Conservation (phyloP, 495 filamentous ascomycete genomes). For the Neurospora sp. region DNA sequence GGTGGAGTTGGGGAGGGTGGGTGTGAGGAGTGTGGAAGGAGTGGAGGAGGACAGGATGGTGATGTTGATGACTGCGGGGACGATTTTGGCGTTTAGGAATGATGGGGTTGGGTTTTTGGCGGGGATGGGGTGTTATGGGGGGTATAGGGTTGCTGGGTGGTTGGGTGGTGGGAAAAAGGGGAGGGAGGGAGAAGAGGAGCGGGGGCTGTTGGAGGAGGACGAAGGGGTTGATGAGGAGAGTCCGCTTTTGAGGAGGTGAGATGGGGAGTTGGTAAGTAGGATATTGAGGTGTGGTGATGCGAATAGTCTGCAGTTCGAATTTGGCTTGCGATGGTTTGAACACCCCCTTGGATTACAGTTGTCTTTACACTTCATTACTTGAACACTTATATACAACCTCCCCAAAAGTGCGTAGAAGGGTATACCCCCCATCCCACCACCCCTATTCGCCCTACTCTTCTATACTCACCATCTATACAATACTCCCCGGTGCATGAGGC, state of each 20-base stretch:
- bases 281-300: background rate
- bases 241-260: conserved; percentile 12
- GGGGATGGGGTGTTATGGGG: conserved; percentile 50
- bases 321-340: background rate
- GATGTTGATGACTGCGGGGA: conserved; percentile 77
- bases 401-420: too few relatives aligned
- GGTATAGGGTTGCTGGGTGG: background rate
- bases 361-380: background rate
- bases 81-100: conserved; percentile 77
- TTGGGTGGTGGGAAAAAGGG: background rate
- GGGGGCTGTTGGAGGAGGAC: background rate
- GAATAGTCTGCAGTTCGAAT: background rate
- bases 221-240: background rate
- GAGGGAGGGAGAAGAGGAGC: background rate
- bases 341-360: background rate
- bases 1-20: conserved; percentile 73
- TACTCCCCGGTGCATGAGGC: conserved; percentile 11
- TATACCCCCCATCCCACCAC: background rate
- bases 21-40: conserved; percentile 59
- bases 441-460: background rate
- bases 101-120: conserved; percentile 78
- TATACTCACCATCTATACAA: conserved; percentile 1
- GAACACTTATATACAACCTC: background rate
- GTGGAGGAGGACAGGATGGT: conserved; percentile 66
- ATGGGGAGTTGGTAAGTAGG: background rate